A percentile compares a stretch with the other conserved stretches of the same genome.
Evolutionary conservation across 352 stramenopile genomes (phyloP).

Genomic region (Pythium plurisporium): DNA sequence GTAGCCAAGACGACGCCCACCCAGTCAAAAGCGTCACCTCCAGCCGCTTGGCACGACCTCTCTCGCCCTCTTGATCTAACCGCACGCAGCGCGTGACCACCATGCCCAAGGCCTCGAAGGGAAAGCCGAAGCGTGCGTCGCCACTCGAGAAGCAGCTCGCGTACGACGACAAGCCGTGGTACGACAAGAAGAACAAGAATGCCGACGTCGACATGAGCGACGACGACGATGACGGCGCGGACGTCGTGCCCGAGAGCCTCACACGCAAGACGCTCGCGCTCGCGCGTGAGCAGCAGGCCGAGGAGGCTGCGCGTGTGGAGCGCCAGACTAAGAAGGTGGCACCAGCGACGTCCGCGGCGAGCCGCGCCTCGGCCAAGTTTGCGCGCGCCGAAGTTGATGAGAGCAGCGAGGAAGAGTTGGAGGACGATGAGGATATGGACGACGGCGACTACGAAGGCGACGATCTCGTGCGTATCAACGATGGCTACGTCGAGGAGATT

Average conservation of each 20-base stretch:
- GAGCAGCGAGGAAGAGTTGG: slow-evolving; percentile 59
- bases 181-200: slow-evolving; percentile 50
- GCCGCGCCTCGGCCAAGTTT: slow-evolving; percentile 12
- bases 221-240: slow-evolving; percentile 53
- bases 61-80: background rate
- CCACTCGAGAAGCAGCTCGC: slow-evolving; percentile 85
- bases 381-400: slow-evolving; percentile 30
- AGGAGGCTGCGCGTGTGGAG: slow-evolving; percentile 54
- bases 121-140: slow-evolving; percentile 81
- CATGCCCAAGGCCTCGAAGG: slow-evolving; percentile 70
- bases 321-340: slow-evolving; percentile 28
- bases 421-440: slow-evolving; percentile 84
- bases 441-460: slow-evolving; percentile 86
- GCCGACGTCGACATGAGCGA: slow-evolving; percentile 42
- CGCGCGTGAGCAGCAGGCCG: slow-evolving; percentile 70
- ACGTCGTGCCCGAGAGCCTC: slow-evolving; percentile 77
- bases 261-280: slow-evolving; percentile 77
- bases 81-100: background rate
- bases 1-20: slow-evolving; percentile 17
- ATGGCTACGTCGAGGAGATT: slow-evolving; percentile 89
- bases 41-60: background rate
- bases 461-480: slow-evolving; percentile 87
- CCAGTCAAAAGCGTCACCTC: slow-evolving; percentile 9
- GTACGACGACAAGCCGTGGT: slow-evolving; percentile 85
- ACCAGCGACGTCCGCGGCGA: slow-evolving; percentile 2